These are phyloP conservation scores for Gigaspora rosea DNA, from an alignment of 192 early-diverging fungal species.

Conservation along the genomic window DNA sequence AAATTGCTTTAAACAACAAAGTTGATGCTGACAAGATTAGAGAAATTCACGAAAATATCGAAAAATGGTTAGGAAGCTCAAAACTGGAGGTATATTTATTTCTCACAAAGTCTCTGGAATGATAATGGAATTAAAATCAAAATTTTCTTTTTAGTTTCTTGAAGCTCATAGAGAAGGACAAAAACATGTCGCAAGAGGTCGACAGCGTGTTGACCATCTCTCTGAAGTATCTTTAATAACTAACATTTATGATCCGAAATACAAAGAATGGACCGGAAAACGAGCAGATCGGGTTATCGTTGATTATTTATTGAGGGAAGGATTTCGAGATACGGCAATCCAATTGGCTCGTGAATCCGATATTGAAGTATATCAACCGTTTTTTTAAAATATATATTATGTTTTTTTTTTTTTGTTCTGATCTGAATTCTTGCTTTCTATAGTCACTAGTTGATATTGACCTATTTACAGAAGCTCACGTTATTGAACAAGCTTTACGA, in stretches of 20 bases:
- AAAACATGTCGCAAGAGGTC: slow-evolving; percentile 67
- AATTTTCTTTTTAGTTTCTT: slow-evolving; percentile 49
- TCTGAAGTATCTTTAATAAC: slow-evolving; percentile 67
- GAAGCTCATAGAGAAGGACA: slow-evolving; percentile 79
- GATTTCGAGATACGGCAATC: slow-evolving; percentile 75
- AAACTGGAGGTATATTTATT: slow-evolving; percentile 67
- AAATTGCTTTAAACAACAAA: slow-evolving; percentile 40
- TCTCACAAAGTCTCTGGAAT: not conserved
- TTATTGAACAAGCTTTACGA: slow-evolving; percentile 76
- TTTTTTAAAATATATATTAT: not conserved
- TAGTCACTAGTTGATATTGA: slow-evolving; percentile 89
- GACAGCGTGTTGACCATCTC: slow-evolving; percentile 76
- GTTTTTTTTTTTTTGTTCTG: not conserved
- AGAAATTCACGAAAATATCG: slow-evolving; percentile 63
- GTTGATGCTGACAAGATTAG: slow-evolving; percentile 56
- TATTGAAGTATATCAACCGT: slow-evolving; percentile 61
- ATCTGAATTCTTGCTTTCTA: slow-evolving; percentile 10
- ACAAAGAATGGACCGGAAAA: slow-evolving; percentile 81
- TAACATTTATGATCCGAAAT: slow-evolving; percentile 68
- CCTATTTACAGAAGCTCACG: slow-evolving; percentile 80
- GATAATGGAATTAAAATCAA: not conserved
- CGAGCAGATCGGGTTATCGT: slow-evolving; percentile 88
- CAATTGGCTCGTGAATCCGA: slow-evolving; percentile 58
- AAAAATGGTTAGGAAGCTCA: slow-evolving; percentile 63
- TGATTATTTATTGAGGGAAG: slow-evolving; percentile 94